These are phyloP conservation scores for Elongisporangium anandrum DNA, from an alignment of 352 stramenopile genomes.

Conservation along the genomic window DNA sequence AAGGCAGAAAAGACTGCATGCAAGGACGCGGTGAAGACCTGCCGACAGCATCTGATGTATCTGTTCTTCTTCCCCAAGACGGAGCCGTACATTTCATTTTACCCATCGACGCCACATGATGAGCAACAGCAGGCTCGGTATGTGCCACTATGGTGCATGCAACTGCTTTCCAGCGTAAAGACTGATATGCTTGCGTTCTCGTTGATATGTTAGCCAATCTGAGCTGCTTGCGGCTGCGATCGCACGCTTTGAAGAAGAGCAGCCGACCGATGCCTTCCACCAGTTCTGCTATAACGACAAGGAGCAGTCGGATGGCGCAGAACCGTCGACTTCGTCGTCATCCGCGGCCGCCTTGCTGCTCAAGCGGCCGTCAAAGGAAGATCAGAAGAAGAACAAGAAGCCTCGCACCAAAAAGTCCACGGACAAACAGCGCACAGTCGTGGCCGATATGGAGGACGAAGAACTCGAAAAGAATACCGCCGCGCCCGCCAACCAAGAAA, in stretches of 20 bases:
- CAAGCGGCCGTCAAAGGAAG: constrained; percentile 65
- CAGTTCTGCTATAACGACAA: constrained; percentile 70
- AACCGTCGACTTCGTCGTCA: constrained; percentile 1
- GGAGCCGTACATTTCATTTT: constrained; percentile 70
- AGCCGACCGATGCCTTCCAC: constrained; percentile 57
- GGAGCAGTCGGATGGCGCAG: constrained; percentile 19
- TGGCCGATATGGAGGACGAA: constrained; percentile 6
- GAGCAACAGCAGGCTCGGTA: constrained; percentile 43
- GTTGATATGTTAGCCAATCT: constrained; percentile 22
- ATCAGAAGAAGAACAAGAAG: constrained; percentile 69
- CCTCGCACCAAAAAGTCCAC: constrained; percentile 39
- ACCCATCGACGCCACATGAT: constrained; percentile 46
- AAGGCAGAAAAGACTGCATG: constrained; percentile 32
- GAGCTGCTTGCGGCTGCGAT: constrained; percentile 42
- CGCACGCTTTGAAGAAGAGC: constrained; percentile 48
- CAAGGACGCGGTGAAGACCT: constrained; percentile 37
- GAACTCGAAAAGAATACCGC: constrained; percentile 5
- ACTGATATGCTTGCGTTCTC: neutral
- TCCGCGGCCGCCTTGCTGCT: constrained; percentile 45
- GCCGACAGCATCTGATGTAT: constrained; percentile 73
- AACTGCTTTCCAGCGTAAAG: neutral
- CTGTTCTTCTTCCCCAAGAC: constrained; percentile 78
- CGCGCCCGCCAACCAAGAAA: constrained; percentile 55
- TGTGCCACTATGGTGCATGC: constrained; percentile 1
- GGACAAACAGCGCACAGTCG: constrained; percentile 16